Base-by-base conservation (phyloP, 176 grass and related monocot genomes). In the Phoenix dactylifera region DNA sequence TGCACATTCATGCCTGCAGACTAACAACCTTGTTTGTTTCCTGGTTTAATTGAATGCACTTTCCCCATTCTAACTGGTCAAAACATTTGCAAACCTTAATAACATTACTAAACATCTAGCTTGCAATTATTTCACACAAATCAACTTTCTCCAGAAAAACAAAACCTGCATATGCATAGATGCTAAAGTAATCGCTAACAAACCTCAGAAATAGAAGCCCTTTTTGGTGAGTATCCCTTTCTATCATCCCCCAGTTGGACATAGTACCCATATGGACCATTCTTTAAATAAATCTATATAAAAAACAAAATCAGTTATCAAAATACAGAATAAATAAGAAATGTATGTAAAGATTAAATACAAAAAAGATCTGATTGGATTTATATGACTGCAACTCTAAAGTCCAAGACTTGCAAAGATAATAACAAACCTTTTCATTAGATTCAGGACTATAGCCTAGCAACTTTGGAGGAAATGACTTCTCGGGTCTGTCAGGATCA, bases 251-350 rank as follows among this genome's bases (percentile, higher is more conserved):
- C 93, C 56, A 97, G 72, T 60, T 97, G 93, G 52, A 97, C 54
- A 61, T 97, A 97, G 73, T 79, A 73, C 57, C 87, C 93, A 50
- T 88, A 97, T 18, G 87, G 87, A 63, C 87, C 93, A 62, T 85
- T 80, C 75, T 97, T 97, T 76, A 97, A 18, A 64, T 88, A 80
- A 49, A 91, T 76, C 93, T 97, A 63, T 4, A 62, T 56, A 69
- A 69, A 5, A 35, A 28, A 24, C 68, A 32, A 0, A 67, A 72
- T 7, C 26, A 20, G 30, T 30, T 20, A 55, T 54, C 15, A 52
- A 61, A 32, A 18, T 9, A 19, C 54, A 64, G 53, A 59, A 61
- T 35, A 32, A 39, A 32, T 60, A 69, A 56, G 9, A 66, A 55
- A 6, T 16, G 49, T 30, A 59, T 0, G 57, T 22, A 54, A 18